phyloP scores from a whole-genome alignment of 768 basidiomycete species.

The Xanthoconium purpureum region DNA sequence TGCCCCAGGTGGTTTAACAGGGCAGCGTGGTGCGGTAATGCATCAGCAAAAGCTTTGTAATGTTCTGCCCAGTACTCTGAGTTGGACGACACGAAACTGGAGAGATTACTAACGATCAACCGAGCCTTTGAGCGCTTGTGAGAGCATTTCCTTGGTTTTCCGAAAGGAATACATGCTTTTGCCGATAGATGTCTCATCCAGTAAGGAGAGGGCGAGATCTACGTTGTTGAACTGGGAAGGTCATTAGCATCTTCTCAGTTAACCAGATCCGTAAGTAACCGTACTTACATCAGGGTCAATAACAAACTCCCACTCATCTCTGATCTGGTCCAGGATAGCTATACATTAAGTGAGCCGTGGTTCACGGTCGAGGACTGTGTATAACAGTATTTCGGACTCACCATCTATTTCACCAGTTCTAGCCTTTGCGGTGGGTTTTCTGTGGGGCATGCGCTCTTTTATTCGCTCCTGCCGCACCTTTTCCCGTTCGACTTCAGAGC shows the following conservation, averaged over 20 bases:
- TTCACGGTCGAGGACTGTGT: background rate
- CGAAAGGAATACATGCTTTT: conserved; percentile 78
- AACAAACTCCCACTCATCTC: conserved; percentile 87
- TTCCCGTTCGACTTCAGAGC: conserved; percentile 61
- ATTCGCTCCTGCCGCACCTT: conserved; percentile 66
- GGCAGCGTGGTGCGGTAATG: conserved; percentile 84
- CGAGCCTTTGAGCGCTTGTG: conserved; percentile 78
- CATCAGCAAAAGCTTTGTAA: conserved; percentile 93
- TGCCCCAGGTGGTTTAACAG: conserved; percentile 68
- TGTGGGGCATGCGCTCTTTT: conserved; percentile 62
- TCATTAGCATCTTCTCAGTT: conserved; percentile 7
- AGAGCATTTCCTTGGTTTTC: conserved; percentile 71
- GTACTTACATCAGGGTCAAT: conserved; percentile 70
- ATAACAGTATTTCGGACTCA: conserved; percentile 35
- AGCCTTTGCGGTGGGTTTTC: conserved; percentile 49
- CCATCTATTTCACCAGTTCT: conserved; percentile 85
- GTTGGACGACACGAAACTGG: background rate
- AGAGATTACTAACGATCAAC: conserved; percentile 67
- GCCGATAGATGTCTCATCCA: conserved; percentile 71
- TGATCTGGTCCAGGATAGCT: conserved; percentile 86
- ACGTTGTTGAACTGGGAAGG: conserved; percentile 82
- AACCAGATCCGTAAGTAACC: background rate
- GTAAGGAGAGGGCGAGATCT: conserved; percentile 83
- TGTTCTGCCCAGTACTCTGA: conserved; percentile 53
- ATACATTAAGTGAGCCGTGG: background rate